A percentile compares a stretch with the other conserved stretches of the same genome.
Evolutionary conservation across 2,329 filamentous ascomycete species (phyloP).

Genomic region (Alternaria arborescens): DNA sequence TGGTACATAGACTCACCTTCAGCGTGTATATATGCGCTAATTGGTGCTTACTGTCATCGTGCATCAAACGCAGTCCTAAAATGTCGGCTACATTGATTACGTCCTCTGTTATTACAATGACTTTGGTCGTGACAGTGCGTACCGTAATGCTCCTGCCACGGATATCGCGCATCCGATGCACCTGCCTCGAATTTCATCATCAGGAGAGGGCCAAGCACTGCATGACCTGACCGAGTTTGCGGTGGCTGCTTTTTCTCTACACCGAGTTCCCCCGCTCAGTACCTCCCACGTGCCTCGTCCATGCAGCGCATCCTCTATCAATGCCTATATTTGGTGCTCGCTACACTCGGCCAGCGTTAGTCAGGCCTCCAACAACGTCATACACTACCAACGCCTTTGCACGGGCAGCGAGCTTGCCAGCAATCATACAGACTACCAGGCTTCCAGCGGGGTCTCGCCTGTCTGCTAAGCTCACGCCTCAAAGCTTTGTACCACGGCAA

Average conservation of each 20-base stretch:
- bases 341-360: not conserved
- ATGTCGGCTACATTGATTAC: not conserved
- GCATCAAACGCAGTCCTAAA: not conserved
- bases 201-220: not conserved
- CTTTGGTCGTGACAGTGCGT: not conserved
- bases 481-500: slow-evolving; percentile 25
- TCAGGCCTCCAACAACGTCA: slow-evolving; percentile 5
- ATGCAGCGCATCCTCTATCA: not conserved
- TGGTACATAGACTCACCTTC: not conserved
- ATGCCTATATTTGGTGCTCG: slow-evolving; percentile 6
- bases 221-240: not conserved
- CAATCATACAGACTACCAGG: not conserved
- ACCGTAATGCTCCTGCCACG: not conserved
- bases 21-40: not conserved
- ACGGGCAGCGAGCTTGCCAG: slow-evolving; percentile 2
- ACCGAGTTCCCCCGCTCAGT: not conserved
- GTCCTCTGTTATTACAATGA: not conserved
- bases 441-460: slow-evolving; percentile 1
- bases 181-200: not conserved
- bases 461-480: slow-evolving; percentile 29
- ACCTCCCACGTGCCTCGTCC: not conserved
- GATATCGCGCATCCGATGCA: not conserved
- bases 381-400: not conserved
- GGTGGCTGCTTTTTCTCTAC: not conserved
- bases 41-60: not conserved